These are phyloP conservation scores for Naganishia vaughanmartiniae DNA, from an alignment of 768 basidiomycete species.

Conservation along the genomic window DNA sequence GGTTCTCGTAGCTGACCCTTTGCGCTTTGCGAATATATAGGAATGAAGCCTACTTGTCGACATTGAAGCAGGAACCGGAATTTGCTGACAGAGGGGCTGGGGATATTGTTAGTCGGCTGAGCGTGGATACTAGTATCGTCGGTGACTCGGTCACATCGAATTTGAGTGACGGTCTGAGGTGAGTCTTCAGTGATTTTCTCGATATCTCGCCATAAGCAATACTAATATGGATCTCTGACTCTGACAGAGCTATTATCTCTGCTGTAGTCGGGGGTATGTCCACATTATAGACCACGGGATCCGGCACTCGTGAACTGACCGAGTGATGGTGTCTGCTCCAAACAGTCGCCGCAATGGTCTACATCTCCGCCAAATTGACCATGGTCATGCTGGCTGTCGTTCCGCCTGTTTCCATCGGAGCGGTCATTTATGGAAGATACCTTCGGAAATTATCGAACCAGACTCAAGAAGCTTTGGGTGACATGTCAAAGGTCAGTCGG, in stretches of 20 bases:
- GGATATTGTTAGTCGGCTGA: conserved; percentile 85
- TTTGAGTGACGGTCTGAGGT: conserved; percentile 57
- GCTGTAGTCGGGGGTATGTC: conserved; percentile 84
- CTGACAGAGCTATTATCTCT: conserved; percentile 76
- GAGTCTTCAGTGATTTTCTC: conserved; percentile 19
- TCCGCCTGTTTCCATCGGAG: conserved; percentile 59
- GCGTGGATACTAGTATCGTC: conserved; percentile 86
- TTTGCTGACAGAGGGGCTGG: conserved; percentile 90
- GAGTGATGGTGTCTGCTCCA: not conserved
- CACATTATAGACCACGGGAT: not conserved
- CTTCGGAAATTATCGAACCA: conserved; percentile 83
- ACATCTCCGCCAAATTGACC: conserved; percentile 73
- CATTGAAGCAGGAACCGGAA: conserved; percentile 84
- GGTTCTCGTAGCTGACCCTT: conserved; percentile 6
- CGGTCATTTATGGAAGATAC: conserved; percentile 87
- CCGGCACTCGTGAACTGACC: not conserved
- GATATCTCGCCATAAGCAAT: not conserved
- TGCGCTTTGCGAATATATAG: conserved; percentile 44
- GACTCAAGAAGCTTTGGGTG: conserved; percentile 92
- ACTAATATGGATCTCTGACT: not conserved
- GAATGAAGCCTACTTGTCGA: conserved; percentile 76
- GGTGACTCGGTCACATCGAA: conserved; percentile 63
- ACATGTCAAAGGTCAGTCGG: conserved; percentile 71
- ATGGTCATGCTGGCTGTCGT: conserved; percentile 89
- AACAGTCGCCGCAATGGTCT: conserved; percentile 90